A percentile compares a stretch with the other conserved stretches of the same genome.
These are phyloP conservation scores for Linum lewisii DNA, from an alignment of 345 rosid genomes.

Conservation along the genomic window DNA sequence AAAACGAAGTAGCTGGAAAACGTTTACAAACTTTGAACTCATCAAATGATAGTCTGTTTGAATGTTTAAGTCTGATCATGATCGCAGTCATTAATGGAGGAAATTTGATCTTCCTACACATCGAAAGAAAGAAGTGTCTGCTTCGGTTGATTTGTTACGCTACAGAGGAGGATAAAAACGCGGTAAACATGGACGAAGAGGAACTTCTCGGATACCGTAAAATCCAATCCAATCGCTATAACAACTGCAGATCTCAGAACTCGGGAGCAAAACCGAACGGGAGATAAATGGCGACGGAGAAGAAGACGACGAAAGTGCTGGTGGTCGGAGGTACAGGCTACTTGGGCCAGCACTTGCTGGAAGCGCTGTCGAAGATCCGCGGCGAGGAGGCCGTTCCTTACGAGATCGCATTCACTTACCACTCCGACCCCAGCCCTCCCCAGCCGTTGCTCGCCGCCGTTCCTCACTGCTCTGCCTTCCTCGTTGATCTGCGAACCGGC, in stretches of 20 bases:
- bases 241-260: not conserved
- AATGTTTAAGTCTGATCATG: no score
- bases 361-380: conserved; percentile 29
- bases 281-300: conserved; percentile 5
- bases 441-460: conserved; percentile 39
- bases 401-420: conserved; percentile 57
- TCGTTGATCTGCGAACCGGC: conserved; percentile 55
- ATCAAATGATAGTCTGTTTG: no score
- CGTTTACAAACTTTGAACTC: no score
- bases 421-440: conserved; percentile 43
- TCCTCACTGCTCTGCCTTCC: conserved; percentile 43
- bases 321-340: conserved; percentile 87
- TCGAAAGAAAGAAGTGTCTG: no score
- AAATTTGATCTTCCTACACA: no score
- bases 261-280: not conserved
- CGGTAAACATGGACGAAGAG: not conserved
- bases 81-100: no score
- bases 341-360: conserved; percentile 82
- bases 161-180: not conserved
- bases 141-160: not conserved
- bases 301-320: conserved; percentile 47
- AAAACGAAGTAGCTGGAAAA: no score
- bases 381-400: conserved; percentile 18
- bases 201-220: not conserved
- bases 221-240: not conserved